phyloP scores from a whole-genome alignment of 2,329 filamentous ascomycete species.

The Lecanoromycetidae sp. region DNA sequence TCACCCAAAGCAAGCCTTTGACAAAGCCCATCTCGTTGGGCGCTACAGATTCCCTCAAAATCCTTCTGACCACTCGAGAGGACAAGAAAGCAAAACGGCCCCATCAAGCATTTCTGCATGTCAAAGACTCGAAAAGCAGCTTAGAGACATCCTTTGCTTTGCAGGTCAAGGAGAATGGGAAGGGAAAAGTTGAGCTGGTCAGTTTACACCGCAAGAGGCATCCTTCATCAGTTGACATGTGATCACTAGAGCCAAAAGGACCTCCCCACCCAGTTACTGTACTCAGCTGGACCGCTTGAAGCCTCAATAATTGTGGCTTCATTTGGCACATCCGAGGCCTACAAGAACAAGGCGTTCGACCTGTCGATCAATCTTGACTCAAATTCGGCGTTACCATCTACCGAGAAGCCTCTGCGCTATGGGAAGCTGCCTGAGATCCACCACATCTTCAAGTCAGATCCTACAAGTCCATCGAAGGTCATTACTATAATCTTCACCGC shows the following conservation, averaged over 20 bases:
- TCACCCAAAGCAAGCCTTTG: conserved; percentile 48
- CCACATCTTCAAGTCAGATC: conserved; percentile 75
- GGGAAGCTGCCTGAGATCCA: conserved; percentile 73
- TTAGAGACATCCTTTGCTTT: conserved; percentile 82
- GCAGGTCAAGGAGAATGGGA: conserved; percentile 73
- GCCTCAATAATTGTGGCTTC: conserved; percentile 79
- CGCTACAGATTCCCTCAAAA: conserved; percentile 61
- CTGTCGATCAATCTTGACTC: conserved; percentile 55
- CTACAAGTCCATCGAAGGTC: conserved; percentile 66
- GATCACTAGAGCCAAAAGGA: conserved; percentile 71
- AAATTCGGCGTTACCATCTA: conserved; percentile 45
- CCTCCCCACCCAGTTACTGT: conserved; percentile 70
- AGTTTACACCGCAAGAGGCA: conserved; percentile 24
- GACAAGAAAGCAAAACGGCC: conserved; percentile 67
- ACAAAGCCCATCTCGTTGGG: conserved; percentile 53
- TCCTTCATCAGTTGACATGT: conserved; percentile 15
- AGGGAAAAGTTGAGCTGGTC: conserved; percentile 76
- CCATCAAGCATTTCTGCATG: conserved; percentile 83
- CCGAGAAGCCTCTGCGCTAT: conserved; percentile 65
- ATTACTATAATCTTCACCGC: conserved; percentile 67
- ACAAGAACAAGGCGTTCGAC: conserved; percentile 60
- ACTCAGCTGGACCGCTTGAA: conserved; percentile 53
- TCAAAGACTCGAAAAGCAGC: conserved; percentile 61
- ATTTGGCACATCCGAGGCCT: conserved; percentile 61
- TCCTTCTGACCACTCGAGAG: conserved; percentile 70